A percentile compares a stretch with the other conserved stretches of the same genome.
Conservation (phyloP, 345 rosid genomes). For the Ceriops zippeliana region DNA sequence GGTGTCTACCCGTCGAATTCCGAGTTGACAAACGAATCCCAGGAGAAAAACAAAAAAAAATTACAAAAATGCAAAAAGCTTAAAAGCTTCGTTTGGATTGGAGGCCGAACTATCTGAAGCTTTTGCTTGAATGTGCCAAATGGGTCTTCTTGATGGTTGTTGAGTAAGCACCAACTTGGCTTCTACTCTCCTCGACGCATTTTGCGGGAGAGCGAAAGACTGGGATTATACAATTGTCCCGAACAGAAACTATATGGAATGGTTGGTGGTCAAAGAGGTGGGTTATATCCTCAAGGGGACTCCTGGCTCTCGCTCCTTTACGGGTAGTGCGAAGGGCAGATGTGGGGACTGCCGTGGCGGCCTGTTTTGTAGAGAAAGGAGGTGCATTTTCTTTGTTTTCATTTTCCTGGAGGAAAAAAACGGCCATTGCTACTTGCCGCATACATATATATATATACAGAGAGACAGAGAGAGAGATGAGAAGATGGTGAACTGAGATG, state of each 20-base stretch:
- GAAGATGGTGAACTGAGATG: too few species aligned
- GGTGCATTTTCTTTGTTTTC: conserved; percentile 36
- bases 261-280: conserved; percentile 16
- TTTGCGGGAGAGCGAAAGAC: not conserved
- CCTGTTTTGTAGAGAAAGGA: conserved; percentile 23
- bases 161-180: conserved; percentile 1
- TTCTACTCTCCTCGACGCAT: conserved; percentile 20
- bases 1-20: not conserved
- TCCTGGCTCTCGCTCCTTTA: conserved; percentile 16
- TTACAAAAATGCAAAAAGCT: not conserved
- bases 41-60: not conserved
- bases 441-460: not conserved
- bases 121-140: conserved; percentile 8
- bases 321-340: conserved; percentile 2
- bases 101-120: conserved; percentile 21
- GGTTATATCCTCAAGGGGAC: conserved; percentile 40
- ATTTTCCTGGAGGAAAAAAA: conserved; percentile 11
- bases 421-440: conserved; percentile 23
- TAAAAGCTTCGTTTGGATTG: not conserved
- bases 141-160: conserved; percentile 17
- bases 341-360: not conserved
- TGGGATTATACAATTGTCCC: not conserved
- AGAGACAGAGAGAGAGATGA: not conserved
- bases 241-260: conserved; percentile 1
- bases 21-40: not conserved